A percentile compares a stretch with the other conserved stretches of the same genome.
phyloP scores from a whole-genome alignment of 2,329 filamentous ascomycete species.

The Colletotrichum aenigma region DNA sequence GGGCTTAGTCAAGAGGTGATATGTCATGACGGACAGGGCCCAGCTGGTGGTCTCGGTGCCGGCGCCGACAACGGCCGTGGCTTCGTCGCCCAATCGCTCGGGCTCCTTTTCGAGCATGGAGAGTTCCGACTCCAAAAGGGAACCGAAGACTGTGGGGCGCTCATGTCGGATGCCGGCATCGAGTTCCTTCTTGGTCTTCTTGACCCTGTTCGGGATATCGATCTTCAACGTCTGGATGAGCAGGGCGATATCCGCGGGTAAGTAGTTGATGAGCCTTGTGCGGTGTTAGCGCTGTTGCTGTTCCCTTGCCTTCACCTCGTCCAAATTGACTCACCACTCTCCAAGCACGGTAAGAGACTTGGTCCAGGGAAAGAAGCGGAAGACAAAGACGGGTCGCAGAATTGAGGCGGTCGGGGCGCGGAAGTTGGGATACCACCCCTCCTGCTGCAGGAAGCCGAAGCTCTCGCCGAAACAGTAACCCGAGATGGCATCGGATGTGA shows the following conservation, averaged over 20 bases:
- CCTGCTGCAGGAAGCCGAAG: conserved; percentile 35
- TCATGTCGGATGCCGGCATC: conserved; percentile 20
- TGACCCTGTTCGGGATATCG: conserved; percentile 16
- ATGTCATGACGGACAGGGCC: conserved; percentile 37
- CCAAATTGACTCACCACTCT: conserved; percentile 3
- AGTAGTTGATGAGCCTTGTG: conserved; percentile 13
- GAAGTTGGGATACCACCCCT: conserved; percentile 41
- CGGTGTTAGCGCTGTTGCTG: background rate
- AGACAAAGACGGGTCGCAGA: conserved; percentile 24
- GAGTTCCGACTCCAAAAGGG: conserved; percentile 21
- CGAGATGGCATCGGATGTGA: conserved; percentile 42
- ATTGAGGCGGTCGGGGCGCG: conserved; percentile 21
- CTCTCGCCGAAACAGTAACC: conserved; percentile 41
- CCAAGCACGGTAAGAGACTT: conserved; percentile 17
- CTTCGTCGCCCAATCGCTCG: conserved; percentile 17
- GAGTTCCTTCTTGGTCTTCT: conserved; percentile 18
- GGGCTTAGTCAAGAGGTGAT: conserved; percentile 37
- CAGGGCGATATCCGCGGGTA: conserved; percentile 17
- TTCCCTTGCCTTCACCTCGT: too few species aligned
- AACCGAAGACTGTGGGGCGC: conserved; percentile 20
- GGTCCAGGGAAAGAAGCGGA: conserved; percentile 29
- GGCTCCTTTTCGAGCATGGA: conserved; percentile 7
- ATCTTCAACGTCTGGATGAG: conserved; percentile 20
- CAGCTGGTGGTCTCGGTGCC: conserved; percentile 28
- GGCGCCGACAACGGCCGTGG: conserved; percentile 17